Percentiles rank a stretch among this genome's conserved stretches.
Evolutionary conservation across 768 basidiomycete species (phyloP).

Genomic region (Saitozyma podzolica): DNA sequence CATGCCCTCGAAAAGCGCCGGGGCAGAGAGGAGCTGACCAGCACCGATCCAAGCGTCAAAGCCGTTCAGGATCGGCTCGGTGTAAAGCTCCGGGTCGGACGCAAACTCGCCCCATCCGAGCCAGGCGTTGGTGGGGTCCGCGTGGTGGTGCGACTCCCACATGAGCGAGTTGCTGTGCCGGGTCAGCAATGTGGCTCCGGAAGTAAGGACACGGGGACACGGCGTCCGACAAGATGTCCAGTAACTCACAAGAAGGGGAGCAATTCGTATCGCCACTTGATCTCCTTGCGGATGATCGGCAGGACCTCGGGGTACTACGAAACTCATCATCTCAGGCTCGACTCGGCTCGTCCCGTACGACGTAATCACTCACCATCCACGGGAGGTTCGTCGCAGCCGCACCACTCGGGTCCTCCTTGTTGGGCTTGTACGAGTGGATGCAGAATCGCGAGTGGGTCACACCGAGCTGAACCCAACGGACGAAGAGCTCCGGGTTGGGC

Average conservation of each 20-base stretch:
- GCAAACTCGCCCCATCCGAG: constrained; percentile 46
- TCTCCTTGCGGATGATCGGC: constrained; percentile 41
- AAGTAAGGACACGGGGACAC: neutral
- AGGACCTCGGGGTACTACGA: constrained; percentile 47
- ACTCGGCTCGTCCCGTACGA: neutral
- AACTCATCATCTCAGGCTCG: neutral
- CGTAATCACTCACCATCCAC: constrained; percentile 43
- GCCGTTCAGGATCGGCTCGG: constrained; percentile 41
- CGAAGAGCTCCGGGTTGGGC: constrained; percentile 47
- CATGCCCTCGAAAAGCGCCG: constrained; percentile 41
- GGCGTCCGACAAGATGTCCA: too few relatives aligned
- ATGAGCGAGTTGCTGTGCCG: constrained; percentile 38
- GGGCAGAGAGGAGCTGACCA: constrained; percentile 45
- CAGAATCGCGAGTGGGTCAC: constrained; percentile 49
- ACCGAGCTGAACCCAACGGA: constrained; percentile 49
- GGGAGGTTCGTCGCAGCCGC: constrained; percentile 44
- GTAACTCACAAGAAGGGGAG: constrained; percentile 48
- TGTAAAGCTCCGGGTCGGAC: constrained; percentile 44
- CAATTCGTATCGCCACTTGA: constrained; percentile 51
- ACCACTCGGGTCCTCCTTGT: constrained; percentile 38
- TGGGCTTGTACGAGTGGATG: constrained; percentile 51
- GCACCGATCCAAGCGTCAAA: constrained; percentile 52
- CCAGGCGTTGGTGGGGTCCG: constrained; percentile 44
- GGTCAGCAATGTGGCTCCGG: neutral
- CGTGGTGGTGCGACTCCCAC: constrained; percentile 44